Evolutionary conservation across 768 basidiomycete genomes (phyloP).

Genomic region (Cyclocybe cylindracea): DNA sequence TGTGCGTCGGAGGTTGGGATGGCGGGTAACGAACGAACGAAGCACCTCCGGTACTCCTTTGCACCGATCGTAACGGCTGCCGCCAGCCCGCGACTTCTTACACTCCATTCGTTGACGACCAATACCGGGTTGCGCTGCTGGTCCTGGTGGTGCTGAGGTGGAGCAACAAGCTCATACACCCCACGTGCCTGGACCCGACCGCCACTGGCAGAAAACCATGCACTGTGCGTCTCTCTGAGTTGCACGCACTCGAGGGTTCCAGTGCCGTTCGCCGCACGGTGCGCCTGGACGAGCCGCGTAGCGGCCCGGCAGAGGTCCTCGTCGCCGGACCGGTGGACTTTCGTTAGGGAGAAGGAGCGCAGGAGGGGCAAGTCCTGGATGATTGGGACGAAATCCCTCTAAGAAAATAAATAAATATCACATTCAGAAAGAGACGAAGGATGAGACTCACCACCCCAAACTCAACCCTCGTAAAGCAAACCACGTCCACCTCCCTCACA

Average conservation of each 20-base stretch:
- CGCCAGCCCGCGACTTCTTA: not conserved
- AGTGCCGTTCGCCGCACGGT: slow-evolving; percentile 23
- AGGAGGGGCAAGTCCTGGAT: slow-evolving; percentile 28
- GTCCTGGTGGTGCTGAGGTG: not conserved
- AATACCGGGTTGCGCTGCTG: not conserved
- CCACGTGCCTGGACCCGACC: slow-evolving; percentile 34
- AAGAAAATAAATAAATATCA: not conserved
- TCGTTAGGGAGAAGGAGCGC: slow-evolving; percentile 34
- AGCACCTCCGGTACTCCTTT: too few species aligned
- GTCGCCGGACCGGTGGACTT: slow-evolving; percentile 35
- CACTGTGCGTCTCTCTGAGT: slow-evolving; percentile 32
- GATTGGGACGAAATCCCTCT: slow-evolving; percentile 34
- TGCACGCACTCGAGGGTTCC: slow-evolving; percentile 31
- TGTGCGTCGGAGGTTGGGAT: too few species aligned
- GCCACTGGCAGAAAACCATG: slow-evolving; percentile 34
- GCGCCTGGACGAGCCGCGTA: slow-evolving; percentile 15
- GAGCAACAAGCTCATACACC: slow-evolving; percentile 18
- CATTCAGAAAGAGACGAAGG: slow-evolving; percentile 2
- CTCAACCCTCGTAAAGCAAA: slow-evolving; percentile 36
- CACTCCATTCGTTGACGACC: not conserved
- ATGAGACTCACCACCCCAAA: slow-evolving; percentile 32
- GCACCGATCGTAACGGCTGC: too few species aligned
- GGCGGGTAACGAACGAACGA: too few species aligned
- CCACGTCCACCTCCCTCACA: slow-evolving; percentile 31
- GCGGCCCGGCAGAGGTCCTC: slow-evolving; percentile 34